Percentiles rank a stretch among this genome's conserved stretches.
Conservation (phyloP, 108 stramenopile genomes). For the Nannochloropsis salina region DNA sequence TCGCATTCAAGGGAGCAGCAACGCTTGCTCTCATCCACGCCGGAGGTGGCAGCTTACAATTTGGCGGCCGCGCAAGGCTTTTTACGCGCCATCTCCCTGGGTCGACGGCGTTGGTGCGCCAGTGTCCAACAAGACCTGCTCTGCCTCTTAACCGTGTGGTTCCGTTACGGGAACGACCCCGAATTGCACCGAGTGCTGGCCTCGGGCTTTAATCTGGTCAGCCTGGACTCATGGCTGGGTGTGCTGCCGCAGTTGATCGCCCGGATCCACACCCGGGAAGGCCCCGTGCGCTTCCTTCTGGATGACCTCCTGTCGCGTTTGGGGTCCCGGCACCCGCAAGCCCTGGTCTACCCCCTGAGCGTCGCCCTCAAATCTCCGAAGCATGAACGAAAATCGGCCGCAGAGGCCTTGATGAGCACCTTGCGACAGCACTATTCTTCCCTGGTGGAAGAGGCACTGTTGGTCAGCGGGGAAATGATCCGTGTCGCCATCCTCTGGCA, state of each 20-base stretch:
- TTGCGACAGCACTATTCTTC: conserved; percentile 67
- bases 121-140: conserved; percentile 95
- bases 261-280: conserved; percentile 80
- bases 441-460: conserved; percentile 79
- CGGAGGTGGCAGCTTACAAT: conserved; percentile 63
- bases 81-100: conserved; percentile 78
- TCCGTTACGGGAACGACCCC: conserved; percentile 75
- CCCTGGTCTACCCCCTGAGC: conserved; percentile 93
- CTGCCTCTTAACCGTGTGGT: conserved; percentile 87
- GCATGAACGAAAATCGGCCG: conserved; percentile 74
- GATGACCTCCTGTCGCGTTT: conserved; percentile 77
- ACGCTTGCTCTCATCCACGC: background rate
- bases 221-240: conserved; percentile 91
- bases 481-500: conserved; percentile 98
- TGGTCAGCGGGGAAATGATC: conserved; percentile 92
- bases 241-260: conserved; percentile 97
- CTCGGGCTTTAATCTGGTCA: conserved; percentile 64
- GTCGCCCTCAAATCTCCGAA: conserved; percentile 83
- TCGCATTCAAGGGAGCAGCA: background rate
- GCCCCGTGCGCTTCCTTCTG: conserved; percentile 67
- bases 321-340: conserved; percentile 77
- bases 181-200: conserved; percentile 71
- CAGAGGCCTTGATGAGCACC: conserved; percentile 76
- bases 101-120: conserved; percentile 78
- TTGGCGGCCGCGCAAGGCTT: conserved; percentile 60